Percentiles rank a stretch among this genome's conserved stretches.
These are phyloP conservation scores for Plasmodium gonderi DNA, from an alignment of 169 alveolate species.

Conservation along the genomic window DNA sequence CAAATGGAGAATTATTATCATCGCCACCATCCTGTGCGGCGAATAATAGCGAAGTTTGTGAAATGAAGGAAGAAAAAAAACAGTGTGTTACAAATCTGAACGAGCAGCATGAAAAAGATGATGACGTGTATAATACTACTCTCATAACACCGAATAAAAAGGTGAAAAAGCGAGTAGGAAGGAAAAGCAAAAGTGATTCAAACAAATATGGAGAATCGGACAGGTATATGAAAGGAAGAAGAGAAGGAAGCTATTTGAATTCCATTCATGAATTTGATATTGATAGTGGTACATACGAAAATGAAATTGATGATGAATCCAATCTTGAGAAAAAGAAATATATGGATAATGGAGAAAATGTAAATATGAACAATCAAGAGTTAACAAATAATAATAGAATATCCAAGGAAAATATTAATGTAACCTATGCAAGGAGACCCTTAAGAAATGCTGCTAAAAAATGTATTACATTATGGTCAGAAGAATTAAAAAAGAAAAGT, in stretches of 20 bases:
- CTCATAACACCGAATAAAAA: neutral
- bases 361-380: neutral
- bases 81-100: neutral
- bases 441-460: conserved; percentile 66
- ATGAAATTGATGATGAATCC: neutral
- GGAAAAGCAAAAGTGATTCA: neutral
- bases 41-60: no score
- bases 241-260: neutral
- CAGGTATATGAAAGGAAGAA: neutral
- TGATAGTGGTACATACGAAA: neutral
- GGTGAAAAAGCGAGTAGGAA: neutral
- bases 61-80: neutral
- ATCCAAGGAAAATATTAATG: neutral
- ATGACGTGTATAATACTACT: neutral
- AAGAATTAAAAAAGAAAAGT: conserved; percentile 34
- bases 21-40: neutral
- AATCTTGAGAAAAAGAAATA: neutral
- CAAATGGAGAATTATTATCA: neutral
- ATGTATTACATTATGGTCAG: conserved; percentile 60
- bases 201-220: neutral
- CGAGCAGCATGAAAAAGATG: neutral
- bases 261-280: neutral
- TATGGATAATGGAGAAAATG: neutral
- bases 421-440: conserved; percentile 28
- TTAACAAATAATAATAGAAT: neutral